Conservation (phyloP, 2,329 filamentous ascomycete species). For the Talaromyces sp. region DNA sequence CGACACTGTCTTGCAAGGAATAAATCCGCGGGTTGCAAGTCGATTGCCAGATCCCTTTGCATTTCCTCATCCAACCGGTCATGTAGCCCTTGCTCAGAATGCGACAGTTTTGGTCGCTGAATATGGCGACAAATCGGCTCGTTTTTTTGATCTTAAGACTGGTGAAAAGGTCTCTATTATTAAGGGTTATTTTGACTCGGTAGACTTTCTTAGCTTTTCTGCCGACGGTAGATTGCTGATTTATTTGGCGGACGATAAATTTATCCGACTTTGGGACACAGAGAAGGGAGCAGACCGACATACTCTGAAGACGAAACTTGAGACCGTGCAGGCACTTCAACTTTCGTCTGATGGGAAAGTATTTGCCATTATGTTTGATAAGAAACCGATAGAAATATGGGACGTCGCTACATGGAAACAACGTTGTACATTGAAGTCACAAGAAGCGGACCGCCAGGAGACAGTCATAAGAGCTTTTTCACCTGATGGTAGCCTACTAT, state of each 20-base stretch:
- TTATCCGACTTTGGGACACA: neutral
- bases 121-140: neutral
- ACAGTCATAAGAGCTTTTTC: neutral
- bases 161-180: neutral
- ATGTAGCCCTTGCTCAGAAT: neutral
- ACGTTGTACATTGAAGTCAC: neutral
- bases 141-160: neutral
- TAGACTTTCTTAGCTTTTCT: neutral
- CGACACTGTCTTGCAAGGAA: neutral
- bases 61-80: neutral
- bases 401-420: neutral
- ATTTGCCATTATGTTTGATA: neutral
- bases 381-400: neutral
- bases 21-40: neutral
- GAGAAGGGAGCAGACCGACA: neutral
- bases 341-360: neutral
- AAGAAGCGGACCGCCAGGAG: neutral
- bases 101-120: neutral
- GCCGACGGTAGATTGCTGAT: neutral
- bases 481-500: neutral
- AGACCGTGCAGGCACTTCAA: neutral
- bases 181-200: neutral
- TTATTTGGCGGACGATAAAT: neutral
- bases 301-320: neutral
- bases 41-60: neutral